Evolutionary conservation across 2,329 filamentous ascomycete genomes (phyloP), one percentile per base, ranked within the genome.

Genomic region (Alternaria sp.): DNA sequence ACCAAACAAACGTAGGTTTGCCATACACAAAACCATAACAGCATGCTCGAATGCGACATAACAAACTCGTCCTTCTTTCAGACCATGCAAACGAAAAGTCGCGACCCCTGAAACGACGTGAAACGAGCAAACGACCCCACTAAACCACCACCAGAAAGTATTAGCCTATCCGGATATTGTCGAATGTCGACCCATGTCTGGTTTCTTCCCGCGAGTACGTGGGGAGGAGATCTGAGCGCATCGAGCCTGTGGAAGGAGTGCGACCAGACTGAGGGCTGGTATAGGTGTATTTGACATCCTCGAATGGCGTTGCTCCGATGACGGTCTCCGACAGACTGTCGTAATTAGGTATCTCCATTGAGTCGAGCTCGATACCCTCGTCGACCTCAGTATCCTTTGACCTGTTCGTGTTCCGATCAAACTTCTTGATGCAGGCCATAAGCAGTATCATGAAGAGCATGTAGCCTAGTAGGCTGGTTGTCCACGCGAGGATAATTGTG

Each of bases 391-490:
- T n/a, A 2, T 38, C 14, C 9, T 27, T 50, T 27, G 46, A 27
- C 20, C 16, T n/a, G 3, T 27, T n/a, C 9, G 32, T 38, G 20
- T 22, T 38, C n/a, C 46, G 46, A 27, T 50, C 46, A 10, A 20
- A 22, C 16, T 38, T 50, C 34, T 16, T 50, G 30, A 50, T 50
- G 46, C 46, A 50, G 46, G 46, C 32, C 46, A 50, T 50, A 32
- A 50, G 20, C 5, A 50, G 14, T 12, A 50, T 3, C 46, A 50
- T 50, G 20, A 50, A 10, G 46, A 50, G 46, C 14, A 50, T 50
- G 14, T 50, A 50, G 32, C 30, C 46, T 5, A 50, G 34, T 34
- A 50, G 20, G 11, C 46, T 50, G 11, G 46, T 50, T 7, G 46
- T 50, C 46, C 46, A 50, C 4, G 46, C 46, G 32, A 50, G 46